Percentiles rank a stretch among this genome's conserved stretches.
Evolutionary conservation across 2,329 filamentous ascomycete species (phyloP).

Genomic region (Coniochaeta sp.): DNA sequence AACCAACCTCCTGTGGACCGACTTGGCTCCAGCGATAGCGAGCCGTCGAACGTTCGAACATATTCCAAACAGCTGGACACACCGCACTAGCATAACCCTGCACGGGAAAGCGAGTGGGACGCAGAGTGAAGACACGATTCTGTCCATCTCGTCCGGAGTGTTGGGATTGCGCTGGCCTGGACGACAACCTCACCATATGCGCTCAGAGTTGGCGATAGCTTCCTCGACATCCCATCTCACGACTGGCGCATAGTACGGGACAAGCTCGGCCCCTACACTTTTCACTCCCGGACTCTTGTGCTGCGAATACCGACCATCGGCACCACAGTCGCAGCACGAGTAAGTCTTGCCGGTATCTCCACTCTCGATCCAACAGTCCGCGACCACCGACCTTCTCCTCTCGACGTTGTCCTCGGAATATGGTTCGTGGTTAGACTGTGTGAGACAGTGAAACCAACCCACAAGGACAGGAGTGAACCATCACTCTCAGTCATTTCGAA

Average conservation of each 20-base stretch:
- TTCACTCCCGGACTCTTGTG: not conserved
- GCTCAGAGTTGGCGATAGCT: not conserved
- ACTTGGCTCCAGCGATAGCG: not conserved
- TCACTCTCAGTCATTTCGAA: not conserved
- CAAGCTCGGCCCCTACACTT: not conserved
- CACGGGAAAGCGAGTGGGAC: no score
- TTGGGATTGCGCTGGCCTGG: no score
- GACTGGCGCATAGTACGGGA: not conserved
- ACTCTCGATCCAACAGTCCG: conserved; percentile 12
- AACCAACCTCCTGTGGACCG: not conserved
- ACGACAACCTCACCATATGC: not conserved
- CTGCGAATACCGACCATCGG: not conserved
- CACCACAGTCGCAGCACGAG: conserved; percentile 6
- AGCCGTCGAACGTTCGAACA: not conserved
- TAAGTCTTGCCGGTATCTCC: conserved; percentile 13
- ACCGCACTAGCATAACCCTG: not conserved
- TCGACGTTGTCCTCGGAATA: not conserved
- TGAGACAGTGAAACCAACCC: not conserved
- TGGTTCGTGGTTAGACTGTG: not conserved
- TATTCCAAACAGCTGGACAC: not conserved
- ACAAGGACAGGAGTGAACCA: conserved; percentile 3
- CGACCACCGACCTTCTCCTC: not conserved
- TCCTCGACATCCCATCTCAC: not conserved
- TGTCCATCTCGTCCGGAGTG: not conserved
- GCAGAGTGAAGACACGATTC: no score